Percentiles rank a stretch among this genome's conserved stretches.
phyloP scores from a whole-genome alignment of 2,329 filamentous ascomycete genomes.

The Fusarium begoniae region DNA sequence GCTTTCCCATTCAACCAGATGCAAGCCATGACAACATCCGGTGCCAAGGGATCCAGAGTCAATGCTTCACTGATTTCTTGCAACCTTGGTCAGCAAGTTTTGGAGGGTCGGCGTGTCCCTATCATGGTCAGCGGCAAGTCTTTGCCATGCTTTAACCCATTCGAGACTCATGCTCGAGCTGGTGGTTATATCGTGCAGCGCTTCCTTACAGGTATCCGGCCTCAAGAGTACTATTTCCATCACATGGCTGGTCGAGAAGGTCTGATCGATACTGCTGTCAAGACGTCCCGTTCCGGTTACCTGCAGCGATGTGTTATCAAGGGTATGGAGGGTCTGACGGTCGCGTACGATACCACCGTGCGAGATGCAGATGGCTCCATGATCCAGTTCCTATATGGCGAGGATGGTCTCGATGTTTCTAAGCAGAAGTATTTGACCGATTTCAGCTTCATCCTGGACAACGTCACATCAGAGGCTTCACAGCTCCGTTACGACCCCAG shows the following conservation, averaged over 20 bases:
- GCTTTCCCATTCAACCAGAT: conserved; percentile 97
- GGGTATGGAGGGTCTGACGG: conserved; percentile 93
- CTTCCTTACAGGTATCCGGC: conserved; percentile 96
- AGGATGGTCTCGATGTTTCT: conserved; percentile 92
- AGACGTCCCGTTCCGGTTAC: conserved; percentile 96
- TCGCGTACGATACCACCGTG: conserved; percentile 93
- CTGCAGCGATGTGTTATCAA: conserved; percentile 97
- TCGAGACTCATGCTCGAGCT: conserved; percentile 87
- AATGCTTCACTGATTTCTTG: conserved; percentile 98
- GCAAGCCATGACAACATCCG: conserved; percentile 98
- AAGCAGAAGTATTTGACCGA: conserved; percentile 92
- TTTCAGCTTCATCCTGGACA: conserved; percentile 90
- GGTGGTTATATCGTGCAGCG: conserved; percentile 94
- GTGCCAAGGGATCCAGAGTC: conserved; percentile 91
- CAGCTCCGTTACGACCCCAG: conserved; percentile 74
- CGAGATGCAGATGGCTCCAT: conserved; percentile 93
- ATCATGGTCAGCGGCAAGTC: conserved; percentile 99
- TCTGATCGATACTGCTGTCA: conserved; percentile 98
- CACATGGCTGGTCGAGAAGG: conserved; percentile 99
- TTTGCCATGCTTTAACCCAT: conserved; percentile 91
- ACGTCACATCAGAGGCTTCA: conserved; percentile 81
- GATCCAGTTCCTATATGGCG: conserved; percentile 95
- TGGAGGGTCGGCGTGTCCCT: conserved; percentile 94
- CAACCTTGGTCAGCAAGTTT: conserved; percentile 94
- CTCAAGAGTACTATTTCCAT: conserved; percentile 99